phyloP scores from a whole-genome alignment of 202 grass and related monocot species.

The Digitaria exilis region DNA sequence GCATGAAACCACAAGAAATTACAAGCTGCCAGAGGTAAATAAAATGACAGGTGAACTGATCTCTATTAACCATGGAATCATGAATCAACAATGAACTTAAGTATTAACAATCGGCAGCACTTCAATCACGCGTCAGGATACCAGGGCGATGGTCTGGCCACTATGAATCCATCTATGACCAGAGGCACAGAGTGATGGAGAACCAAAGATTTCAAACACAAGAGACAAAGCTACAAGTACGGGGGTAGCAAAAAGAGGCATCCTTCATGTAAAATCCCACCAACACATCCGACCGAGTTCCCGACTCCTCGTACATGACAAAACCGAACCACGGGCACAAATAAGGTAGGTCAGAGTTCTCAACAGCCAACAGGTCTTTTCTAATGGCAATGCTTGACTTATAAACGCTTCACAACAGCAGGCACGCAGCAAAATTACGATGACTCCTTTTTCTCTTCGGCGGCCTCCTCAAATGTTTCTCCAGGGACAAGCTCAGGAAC shows the following conservation, averaged over 20 bases:
- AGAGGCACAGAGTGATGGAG: too few species aligned
- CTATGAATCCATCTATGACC: too few species aligned
- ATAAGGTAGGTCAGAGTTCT: constrained; percentile 57
- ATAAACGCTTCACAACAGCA: constrained; percentile 47
- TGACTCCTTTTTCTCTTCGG: constrained; percentile 70
- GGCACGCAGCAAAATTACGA: constrained; percentile 43
- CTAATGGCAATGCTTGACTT: constrained; percentile 39
- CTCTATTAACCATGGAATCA: background rate
- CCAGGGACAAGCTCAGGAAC: constrained; percentile 91
- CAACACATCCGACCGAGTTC: constrained; percentile 24
- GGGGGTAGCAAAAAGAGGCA: constrained; percentile 30
- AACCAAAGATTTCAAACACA: too few species aligned
- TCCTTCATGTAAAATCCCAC: constrained; percentile 51
- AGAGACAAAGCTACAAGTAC: too few species aligned
- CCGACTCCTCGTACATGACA: constrained; percentile 34
- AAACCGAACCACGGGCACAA: constrained; percentile 44
- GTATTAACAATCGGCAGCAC: background rate
- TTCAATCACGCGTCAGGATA: background rate
- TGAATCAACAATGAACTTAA: too few species aligned
- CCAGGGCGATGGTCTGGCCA: background rate
- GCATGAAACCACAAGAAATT: constrained; percentile 13
- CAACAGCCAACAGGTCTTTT: constrained; percentile 38
- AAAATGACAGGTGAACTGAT: constrained; percentile 17
- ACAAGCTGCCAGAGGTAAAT: background rate
- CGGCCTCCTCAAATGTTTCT: constrained; percentile 88